A percentile compares a stretch with the other conserved stretches of the same genome.
Evolutionary conservation across 2,329 filamentous ascomycete species (phyloP).

Genomic region (Coniella lustricola): DNA sequence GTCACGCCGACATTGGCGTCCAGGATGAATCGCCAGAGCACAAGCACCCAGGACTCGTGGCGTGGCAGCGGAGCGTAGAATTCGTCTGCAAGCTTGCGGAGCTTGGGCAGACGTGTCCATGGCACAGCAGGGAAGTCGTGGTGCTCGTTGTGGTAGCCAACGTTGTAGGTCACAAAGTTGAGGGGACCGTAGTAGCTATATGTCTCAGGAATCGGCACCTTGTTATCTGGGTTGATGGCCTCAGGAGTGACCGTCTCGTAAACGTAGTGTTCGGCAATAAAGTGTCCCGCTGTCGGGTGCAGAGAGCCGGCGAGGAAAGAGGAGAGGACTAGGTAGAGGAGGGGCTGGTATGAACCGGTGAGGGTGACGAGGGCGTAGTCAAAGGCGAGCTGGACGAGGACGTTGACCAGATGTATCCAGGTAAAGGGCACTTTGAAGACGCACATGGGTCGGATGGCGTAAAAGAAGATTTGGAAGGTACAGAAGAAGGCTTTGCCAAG

Average conservation of each 20-base stretch:
- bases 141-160: conserved; percentile 96
- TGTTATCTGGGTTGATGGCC: conserved; percentile 50
- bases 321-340: conserved; percentile 80
- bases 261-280: conserved; percentile 96
- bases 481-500: conserved; percentile 97
- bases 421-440: conserved; percentile 87
- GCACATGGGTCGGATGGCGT: conserved; percentile 91
- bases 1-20: conserved; percentile 84
- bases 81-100: conserved; percentile 76
- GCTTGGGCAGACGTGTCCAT: conserved; percentile 75
- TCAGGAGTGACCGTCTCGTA: conserved; percentile 56
- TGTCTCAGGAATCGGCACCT: conserved; percentile 75
- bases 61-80: conserved; percentile 85
- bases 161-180: conserved; percentile 93
- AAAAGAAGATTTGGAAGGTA: conserved; percentile 99
- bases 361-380: conserved; percentile 61
- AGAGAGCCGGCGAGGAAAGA: conserved; percentile 91
- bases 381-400: conserved; percentile 69
- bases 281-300: conserved; percentile 92
- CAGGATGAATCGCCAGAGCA: conserved; percentile 92
- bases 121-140: conserved; percentile 97
- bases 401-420: conserved; percentile 74
- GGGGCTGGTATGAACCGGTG: conserved; percentile 50
- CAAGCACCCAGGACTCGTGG: conserved; percentile 85
- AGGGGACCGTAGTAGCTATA: conserved; percentile 94